phyloP scores from a whole-genome alignment of 768 basidiomycete genomes.

The Coprinellus micaceus region DNA sequence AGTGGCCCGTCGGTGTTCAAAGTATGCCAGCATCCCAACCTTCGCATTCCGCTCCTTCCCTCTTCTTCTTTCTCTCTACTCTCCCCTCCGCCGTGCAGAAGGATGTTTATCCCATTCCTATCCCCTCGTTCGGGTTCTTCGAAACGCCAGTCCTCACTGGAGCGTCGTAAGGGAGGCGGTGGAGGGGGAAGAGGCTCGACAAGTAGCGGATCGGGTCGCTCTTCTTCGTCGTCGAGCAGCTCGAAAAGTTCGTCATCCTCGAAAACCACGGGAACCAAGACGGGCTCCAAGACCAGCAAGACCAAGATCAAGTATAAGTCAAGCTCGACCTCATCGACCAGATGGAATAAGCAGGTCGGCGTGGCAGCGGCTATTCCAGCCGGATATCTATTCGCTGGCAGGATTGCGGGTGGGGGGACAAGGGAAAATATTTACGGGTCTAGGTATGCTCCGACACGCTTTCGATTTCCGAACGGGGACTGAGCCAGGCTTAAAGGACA shows the following conservation, averaged over 20 bases:
- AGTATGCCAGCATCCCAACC: too few species aligned
- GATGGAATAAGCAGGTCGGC: constrained; percentile 18
- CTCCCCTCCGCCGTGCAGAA: too few species aligned
- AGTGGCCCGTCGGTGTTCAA: too few species aligned
- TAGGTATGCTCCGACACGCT: constrained; percentile 25
- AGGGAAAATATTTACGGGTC: constrained; percentile 40
- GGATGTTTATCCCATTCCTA: too few species aligned
- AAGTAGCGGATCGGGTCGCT: not conserved
- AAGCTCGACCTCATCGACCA: not conserved
- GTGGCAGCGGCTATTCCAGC: constrained; percentile 31
- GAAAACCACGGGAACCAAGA: not conserved
- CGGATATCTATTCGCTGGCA: constrained; percentile 41
- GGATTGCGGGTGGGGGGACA: constrained; percentile 47
- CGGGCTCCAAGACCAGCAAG: not conserved
- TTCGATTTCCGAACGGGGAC: not conserved
- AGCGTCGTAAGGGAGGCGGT: constrained; percentile 12
- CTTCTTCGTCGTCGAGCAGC: not conserved
- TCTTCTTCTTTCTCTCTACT: too few species aligned
- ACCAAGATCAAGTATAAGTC: not conserved
- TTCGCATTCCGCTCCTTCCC: too few species aligned
- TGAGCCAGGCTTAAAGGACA: constrained; percentile 24
- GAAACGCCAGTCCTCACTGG: not conserved
- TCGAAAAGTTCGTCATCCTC: not conserved
- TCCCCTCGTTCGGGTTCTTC: not conserved
- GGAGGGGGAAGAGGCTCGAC: constrained; percentile 4